Percentiles rank a stretch among this genome's conserved stretches.
phyloP scores from a whole-genome alignment of 148 eudicot genomes.

The Vaccinium myrtillus region DNA sequence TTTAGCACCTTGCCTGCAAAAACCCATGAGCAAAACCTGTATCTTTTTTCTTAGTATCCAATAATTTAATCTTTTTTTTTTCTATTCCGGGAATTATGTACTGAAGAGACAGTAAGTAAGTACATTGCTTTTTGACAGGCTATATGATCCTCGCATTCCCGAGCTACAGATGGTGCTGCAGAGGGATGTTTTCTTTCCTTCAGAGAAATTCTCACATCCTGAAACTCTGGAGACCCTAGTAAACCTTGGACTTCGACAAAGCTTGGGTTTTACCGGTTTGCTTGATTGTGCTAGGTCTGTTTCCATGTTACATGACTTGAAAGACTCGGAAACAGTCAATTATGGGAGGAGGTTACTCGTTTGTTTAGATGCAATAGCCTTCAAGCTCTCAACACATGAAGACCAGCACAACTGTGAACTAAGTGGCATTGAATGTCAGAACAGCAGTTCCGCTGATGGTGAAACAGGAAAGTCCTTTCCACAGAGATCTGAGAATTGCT shows the following conservation, averaged over 20 bases:
- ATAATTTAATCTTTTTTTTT: neutral
- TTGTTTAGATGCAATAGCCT: slow-evolving; percentile 65
- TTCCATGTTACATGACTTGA: slow-evolving; percentile 65
- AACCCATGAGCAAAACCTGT: neutral
- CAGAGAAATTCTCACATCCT: slow-evolving; percentile 64
- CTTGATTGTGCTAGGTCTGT: slow-evolving; percentile 92
- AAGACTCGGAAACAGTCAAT: slow-evolving; percentile 47
- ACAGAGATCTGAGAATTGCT: slow-evolving; percentile 18
- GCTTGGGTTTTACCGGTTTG: slow-evolving; percentile 65
- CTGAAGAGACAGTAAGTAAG: neutral
- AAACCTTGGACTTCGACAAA: slow-evolving; percentile 71
- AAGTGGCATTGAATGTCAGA: slow-evolving; percentile 22
- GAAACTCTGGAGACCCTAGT: slow-evolving; percentile 66
- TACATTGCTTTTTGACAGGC: slow-evolving; percentile 47
- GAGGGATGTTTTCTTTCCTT: slow-evolving; percentile 74
- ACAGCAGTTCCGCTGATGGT: slow-evolving; percentile 16
- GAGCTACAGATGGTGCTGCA: slow-evolving; percentile 70
- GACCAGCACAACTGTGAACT: slow-evolving; percentile 29
- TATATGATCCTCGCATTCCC: slow-evolving; percentile 91
- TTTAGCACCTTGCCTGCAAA: neutral
- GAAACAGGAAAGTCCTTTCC: slow-evolving; percentile 28
- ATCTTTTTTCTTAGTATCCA: neutral
- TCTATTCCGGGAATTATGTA: neutral
- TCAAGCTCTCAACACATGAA: slow-evolving; percentile 51
- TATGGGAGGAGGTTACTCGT: slow-evolving; percentile 63